phyloP scores from a whole-genome alignment of 2,329 filamentous ascomycete species.

The Cladophialophora chaetospira region DNA sequence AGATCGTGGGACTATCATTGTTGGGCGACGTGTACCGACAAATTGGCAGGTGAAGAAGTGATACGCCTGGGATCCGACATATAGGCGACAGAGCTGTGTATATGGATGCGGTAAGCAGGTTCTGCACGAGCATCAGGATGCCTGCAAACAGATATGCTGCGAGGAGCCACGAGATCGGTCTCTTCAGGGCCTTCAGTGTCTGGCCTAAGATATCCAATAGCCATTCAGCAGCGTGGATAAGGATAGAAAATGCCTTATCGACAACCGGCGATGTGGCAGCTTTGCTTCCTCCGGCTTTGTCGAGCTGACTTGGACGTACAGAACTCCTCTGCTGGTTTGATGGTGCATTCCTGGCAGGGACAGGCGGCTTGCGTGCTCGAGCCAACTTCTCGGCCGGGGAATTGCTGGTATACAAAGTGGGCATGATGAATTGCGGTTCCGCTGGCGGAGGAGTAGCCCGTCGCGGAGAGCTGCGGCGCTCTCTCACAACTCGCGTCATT shows the following conservation, averaged over 20 bases:
- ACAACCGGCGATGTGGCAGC: slow-evolving; percentile 5
- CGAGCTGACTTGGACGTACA: neutral
- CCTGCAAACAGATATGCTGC: slow-evolving; percentile 64
- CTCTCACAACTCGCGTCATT: neutral
- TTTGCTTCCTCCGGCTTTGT: neutral
- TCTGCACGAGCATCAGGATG: slow-evolving; percentile 60
- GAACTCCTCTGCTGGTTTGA: slow-evolving; percentile 3
- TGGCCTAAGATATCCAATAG: slow-evolving; percentile 37
- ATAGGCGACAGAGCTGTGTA: slow-evolving; percentile 66
- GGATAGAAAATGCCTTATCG: slow-evolving; percentile 11
- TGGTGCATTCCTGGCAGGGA: neutral
- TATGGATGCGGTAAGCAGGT: slow-evolving; percentile 63
- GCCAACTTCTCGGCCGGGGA: slow-evolving; percentile 6
- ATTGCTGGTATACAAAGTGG: slow-evolving; percentile 17
- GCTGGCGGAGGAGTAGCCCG: neutral
- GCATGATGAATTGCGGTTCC: slow-evolving; percentile 33
- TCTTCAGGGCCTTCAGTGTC: slow-evolving; percentile 64
- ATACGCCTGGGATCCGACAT: slow-evolving; percentile 68
- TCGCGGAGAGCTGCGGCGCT: slow-evolving; percentile 4
- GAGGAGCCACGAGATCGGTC: slow-evolving; percentile 63
- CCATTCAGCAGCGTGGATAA: slow-evolving; percentile 17
- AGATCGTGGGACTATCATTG: slow-evolving; percentile 21
- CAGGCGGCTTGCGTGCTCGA: slow-evolving; percentile 13
- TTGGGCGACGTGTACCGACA: slow-evolving; percentile 46
- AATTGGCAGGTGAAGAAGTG: slow-evolving; percentile 64